Conservation (phyloP, 2,329 filamentous ascomycete genomes). For the Tolypocladium album region DNA sequence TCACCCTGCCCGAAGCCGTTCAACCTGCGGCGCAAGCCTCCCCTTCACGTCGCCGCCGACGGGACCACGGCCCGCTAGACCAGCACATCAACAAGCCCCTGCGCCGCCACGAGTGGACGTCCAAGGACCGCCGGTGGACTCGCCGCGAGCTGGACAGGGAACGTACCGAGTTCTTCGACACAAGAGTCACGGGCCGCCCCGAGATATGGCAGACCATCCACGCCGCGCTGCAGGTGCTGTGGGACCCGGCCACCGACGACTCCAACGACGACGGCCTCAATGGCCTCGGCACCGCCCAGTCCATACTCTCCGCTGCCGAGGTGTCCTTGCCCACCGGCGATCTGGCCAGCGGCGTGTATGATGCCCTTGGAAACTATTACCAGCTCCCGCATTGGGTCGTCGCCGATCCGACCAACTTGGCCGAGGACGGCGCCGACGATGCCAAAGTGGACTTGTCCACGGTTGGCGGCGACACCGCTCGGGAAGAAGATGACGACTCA, state of each 20-base stretch:
- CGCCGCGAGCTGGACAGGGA: constrained; percentile 57
- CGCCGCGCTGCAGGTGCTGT: constrained; percentile 57
- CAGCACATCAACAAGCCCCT: constrained; percentile 64
- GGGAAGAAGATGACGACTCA: constrained; percentile 27
- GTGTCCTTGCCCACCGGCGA: constrained; percentile 66
- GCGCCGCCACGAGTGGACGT: constrained; percentile 53
- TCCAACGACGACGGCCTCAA: constrained; percentile 24
- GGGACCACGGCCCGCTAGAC: constrained; percentile 33
- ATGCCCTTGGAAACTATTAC: constrained; percentile 60
- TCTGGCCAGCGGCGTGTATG: constrained; percentile 61
- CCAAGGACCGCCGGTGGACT: constrained; percentile 57
- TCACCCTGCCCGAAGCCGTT: constrained; percentile 19
- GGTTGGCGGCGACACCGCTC: constrained; percentile 24
- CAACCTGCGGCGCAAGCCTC: constrained; percentile 5
- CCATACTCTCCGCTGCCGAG: constrained; percentile 67
- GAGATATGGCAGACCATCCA: constrained; percentile 75
- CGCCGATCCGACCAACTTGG: constrained; percentile 49
- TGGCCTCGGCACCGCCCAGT: constrained; percentile 60
- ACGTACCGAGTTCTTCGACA: constrained; percentile 81
- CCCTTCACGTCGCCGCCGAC: constrained; percentile 19
- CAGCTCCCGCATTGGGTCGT: constrained; percentile 58
- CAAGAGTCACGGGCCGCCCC: constrained; percentile 62
- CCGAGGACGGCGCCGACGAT: constrained; percentile 23
- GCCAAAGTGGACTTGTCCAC: constrained; percentile 22
- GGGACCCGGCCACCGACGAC: constrained; percentile 36